A percentile compares a stretch with the other conserved stretches of the same genome.
Conservation (phyloP, 106 monocot species). For the Apostasia ramifera region DNA sequence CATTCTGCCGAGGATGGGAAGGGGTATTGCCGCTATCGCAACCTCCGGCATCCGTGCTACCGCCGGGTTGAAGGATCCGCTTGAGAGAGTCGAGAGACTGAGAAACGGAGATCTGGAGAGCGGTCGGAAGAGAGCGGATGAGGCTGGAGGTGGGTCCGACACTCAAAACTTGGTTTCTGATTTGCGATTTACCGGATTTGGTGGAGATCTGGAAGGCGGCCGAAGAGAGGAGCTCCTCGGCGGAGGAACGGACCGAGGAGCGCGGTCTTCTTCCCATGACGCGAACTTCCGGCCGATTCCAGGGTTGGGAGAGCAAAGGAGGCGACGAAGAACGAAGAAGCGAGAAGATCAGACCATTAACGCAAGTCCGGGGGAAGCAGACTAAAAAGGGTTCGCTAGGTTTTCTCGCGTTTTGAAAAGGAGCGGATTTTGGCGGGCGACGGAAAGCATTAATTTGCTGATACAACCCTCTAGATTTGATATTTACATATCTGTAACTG, state of each 20-base stretch:
- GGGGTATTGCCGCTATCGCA: constrained; percentile 4
- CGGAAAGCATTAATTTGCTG: too few species aligned
- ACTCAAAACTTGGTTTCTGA: constrained; percentile 57
- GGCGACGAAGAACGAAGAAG: not conserved
- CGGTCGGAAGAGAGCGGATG: constrained; percentile 48
- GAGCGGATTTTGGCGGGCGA: too few species aligned
- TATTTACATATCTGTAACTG: too few species aligned
- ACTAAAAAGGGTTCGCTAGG: too few species aligned
- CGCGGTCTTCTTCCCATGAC: constrained; percentile 29
- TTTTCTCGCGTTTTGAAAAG: too few species aligned
- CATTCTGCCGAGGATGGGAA: constrained; percentile 35
- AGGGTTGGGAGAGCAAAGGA: not conserved
- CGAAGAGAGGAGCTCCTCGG: constrained; percentile 49
- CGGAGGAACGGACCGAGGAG: constrained; percentile 23
- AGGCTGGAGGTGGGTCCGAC: constrained; percentile 39
- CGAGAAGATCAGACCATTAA: too few species aligned
- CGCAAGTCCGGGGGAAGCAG: too few species aligned
- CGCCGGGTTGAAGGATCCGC: constrained; percentile 7
- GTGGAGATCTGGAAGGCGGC: constrained; percentile 23
- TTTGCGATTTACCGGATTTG: constrained; percentile 42
- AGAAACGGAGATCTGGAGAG: constrained; percentile 39
- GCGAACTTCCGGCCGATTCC: not conserved
- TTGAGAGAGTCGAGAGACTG: constrained; percentile 37
- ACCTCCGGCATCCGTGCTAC: not conserved
- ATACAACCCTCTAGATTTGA: too few species aligned